These are phyloP conservation scores for Cucurbita maxima DNA, from an alignment of 306 rosid species.

Conservation along the genomic window DNA sequence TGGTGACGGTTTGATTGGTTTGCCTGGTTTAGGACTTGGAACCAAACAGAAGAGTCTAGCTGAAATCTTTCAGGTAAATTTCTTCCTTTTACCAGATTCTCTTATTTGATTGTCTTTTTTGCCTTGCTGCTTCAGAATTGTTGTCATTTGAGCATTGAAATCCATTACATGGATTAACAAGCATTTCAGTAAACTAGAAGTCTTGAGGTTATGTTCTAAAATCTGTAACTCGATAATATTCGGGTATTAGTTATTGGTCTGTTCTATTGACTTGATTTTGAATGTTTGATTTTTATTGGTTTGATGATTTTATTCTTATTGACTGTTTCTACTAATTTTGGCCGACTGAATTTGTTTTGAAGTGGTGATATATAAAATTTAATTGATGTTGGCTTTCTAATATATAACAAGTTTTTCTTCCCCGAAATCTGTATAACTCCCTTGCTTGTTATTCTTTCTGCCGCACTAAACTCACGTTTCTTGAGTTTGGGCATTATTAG, in stretches of 20 bases:
- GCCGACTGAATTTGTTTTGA: not conserved
- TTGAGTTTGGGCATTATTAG: not conserved
- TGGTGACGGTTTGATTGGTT: conserved; percentile 69
- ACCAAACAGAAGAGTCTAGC: conserved; percentile 79
- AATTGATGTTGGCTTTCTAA: not conserved
- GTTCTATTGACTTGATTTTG: not conserved
- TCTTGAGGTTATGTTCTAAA: not conserved
- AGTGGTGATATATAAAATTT: not conserved
- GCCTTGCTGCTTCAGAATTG: not conserved
- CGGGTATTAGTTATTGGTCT: not conserved
- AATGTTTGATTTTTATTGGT: not conserved
- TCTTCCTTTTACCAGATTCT: not conserved
- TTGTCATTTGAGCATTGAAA: not conserved
- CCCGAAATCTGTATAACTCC: not conserved
- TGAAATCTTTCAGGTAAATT: conserved; percentile 79
- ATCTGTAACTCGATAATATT: not conserved
- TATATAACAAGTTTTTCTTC: not conserved
- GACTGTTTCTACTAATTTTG: not conserved
- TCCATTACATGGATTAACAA: not conserved
- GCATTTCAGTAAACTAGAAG: not conserved
- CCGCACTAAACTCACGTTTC: not conserved
- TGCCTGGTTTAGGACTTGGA: conserved; percentile 71
- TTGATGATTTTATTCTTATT: not conserved
- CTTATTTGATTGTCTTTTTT: not conserved
- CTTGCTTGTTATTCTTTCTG: not conserved